Evolutionary conservation across 108 stramenopile species (phyloP).

Genomic region (Fragilaria radians): DNA sequence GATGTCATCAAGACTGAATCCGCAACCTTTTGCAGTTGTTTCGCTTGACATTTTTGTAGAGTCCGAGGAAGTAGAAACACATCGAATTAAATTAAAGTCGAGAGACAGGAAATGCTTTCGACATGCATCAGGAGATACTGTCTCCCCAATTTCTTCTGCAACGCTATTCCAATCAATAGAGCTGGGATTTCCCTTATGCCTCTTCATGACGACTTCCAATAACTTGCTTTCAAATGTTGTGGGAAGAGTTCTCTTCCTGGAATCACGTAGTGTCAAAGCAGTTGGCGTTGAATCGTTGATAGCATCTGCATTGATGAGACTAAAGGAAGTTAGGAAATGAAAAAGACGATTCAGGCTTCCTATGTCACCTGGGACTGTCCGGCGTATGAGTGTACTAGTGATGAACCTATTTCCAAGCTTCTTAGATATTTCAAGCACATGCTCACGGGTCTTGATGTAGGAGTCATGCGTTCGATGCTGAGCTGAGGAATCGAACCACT

Average conservation of each 20-base stretch:
- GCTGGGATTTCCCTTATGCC: conserved; percentile 12
- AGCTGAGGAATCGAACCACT: conserved; percentile 82
- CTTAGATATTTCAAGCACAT: conserved; percentile 43
- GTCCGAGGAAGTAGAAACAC: not conserved
- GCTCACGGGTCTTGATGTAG: conserved; percentile 54
- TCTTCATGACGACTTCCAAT: conserved; percentile 29
- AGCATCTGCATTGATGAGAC: conserved; percentile 60
- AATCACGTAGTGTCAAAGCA: conserved; percentile 40
- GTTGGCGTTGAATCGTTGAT: conserved; percentile 76
- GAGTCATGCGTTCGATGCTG: conserved; percentile 58
- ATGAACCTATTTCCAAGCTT: conserved; percentile 54
- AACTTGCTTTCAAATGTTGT: conserved; percentile 10
- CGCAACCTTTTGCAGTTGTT: not conserved
- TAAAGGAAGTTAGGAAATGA: conserved; percentile 50
- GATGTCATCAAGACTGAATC: not conserved
- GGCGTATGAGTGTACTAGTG: conserved; percentile 57
- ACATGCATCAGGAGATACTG: conserved; percentile 52
- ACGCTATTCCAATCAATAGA: conserved; percentile 66
- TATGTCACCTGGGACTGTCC: conserved; percentile 66
- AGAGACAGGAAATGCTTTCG: conserved; percentile 50
- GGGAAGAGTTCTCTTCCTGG: conserved; percentile 18
- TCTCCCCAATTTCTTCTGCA: conserved; percentile 43
- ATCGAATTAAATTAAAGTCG: conserved; percentile 5
- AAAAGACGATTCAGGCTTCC: conserved; percentile 72
- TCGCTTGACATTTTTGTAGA: no score